Base-by-base conservation (phyloP, 192 early-diverging fungal genomes). In the Helicostylum pulchrum region DNA sequence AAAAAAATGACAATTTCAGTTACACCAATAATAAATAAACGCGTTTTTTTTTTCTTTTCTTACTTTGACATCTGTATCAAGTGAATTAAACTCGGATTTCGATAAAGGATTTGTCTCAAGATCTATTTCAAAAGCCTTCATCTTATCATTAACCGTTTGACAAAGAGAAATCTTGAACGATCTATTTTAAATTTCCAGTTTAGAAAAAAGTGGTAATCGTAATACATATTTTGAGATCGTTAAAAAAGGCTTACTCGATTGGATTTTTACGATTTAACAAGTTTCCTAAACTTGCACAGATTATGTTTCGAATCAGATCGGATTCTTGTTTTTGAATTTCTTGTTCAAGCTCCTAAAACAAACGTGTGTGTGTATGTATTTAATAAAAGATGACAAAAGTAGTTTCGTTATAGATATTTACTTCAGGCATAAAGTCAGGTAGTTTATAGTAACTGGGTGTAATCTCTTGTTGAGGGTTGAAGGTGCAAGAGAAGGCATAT, bases 1-100 rank as follows among this genome's bases (percentile, higher is more conserved):
- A 52, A 43, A 32, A 23, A 53, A 31, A 8, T 2, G 42, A 14
- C 20, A 61, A 44, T 42, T 19, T 36, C 15, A 43, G 20, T 42
- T 32, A 66, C 17, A 34, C 42, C 36, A 39, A 31, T 26, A 26
- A n/a, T 9, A 51, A 43, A 55, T 47, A 26, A 5, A 51, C 31
- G 20, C 15, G 7, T 44, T 9, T 31, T 12, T 65, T 19, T 32
- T 19, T 52, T 73, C 17, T 12, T 65, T 19, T 32, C 19, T 52
- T 73, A 73, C 71, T 56, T 73, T 73, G 20, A 64, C 26, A n/a
- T 53, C 36, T 20, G 61, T 53, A 12, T 62, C 55, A 4, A 73
- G 34, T 11, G 20, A 14, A 42, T 62, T 9, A 44, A 73, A 73
- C 20, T 63, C 55, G 36, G 19, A 6, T 20, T 52, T 32, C 2